Conservation (phyloP, 2,329 filamentous ascomycete genomes). For the Claviceps africana region DNA sequence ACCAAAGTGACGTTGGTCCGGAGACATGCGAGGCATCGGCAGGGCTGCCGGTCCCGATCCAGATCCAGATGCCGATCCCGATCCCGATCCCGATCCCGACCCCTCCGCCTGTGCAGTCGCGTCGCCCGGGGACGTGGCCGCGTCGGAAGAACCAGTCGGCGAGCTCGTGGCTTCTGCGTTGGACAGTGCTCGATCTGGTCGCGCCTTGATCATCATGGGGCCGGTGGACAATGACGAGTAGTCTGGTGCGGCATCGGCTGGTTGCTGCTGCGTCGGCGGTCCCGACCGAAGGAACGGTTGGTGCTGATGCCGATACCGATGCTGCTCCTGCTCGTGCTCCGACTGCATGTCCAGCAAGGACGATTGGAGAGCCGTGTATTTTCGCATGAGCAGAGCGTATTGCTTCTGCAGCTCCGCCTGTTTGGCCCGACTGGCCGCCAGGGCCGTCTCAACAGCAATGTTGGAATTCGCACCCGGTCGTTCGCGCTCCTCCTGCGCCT, state of each 20-base stretch:
- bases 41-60: constrained; percentile 14
- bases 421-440: constrained; percentile 38
- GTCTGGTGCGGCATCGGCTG: constrained; percentile 17
- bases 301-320: background rate
- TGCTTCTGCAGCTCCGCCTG: constrained; percentile 40
- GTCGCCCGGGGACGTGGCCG: constrained; percentile 2
- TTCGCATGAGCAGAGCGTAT: constrained; percentile 33
- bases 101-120: background rate
- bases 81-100: constrained; percentile 9
- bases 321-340: constrained; percentile 7
- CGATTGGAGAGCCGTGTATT: constrained; percentile 38
- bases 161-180: constrained; percentile 30
- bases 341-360: constrained; percentile 33
- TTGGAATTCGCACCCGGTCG: constrained; percentile 17
- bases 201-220: constrained; percentile 23
- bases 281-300: background rate
- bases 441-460: constrained; percentile 27
- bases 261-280: background rate
- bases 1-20: constrained; percentile 30
- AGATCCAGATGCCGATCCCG: constrained; percentile 11
- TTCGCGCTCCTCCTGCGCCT: constrained; percentile 19
- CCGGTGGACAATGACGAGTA: constrained; percentile 23
- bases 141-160: constrained; percentile 21
- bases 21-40: constrained; percentile 20
- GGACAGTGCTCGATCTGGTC: constrained; percentile 28